Percentiles rank a stretch among this genome's conserved stretches.
These are phyloP conservation scores for Boehmeria nivea DNA, from an alignment of 306 rosid species.

Conservation along the genomic window DNA sequence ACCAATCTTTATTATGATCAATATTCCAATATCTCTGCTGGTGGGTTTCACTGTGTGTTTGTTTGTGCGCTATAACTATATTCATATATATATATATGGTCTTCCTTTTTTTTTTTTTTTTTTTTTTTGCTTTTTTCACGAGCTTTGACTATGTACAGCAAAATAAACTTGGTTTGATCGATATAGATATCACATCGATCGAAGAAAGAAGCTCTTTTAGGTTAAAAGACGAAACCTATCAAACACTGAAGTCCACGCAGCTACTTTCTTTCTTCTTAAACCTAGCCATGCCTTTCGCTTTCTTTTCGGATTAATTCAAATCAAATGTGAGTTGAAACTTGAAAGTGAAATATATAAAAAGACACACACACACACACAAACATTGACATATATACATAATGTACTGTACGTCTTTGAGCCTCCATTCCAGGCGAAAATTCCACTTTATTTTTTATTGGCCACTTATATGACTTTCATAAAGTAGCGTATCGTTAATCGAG, in stretches of 20 bases:
- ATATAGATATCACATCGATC: not conserved
- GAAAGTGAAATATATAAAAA: not conserved
- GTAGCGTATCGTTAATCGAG: constrained; percentile 30
- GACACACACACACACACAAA: too few relatives aligned
- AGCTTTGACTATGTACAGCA: constrained; percentile 26
- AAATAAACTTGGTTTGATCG: not conserved
- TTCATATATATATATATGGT: not conserved
- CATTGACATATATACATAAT: too few relatives aligned
- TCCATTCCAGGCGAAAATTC: constrained; percentile 2
- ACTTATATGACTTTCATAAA: constrained; percentile 37
- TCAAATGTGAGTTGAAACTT: not conserved
- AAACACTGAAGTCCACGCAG: constrained; percentile 90
- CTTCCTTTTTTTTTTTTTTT: not conserved
- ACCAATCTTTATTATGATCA: too few relatives aligned
- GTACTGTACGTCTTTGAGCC: constrained; percentile 11
- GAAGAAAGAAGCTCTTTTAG: constrained; percentile 51
- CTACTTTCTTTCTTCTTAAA: constrained; percentile 24
- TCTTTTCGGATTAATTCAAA: constrained; percentile 16
- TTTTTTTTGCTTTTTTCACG: not conserved
- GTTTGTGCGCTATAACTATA: not conserved
- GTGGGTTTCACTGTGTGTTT: constrained; percentile 25
- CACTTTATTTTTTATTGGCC: constrained; percentile 13
- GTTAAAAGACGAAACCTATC: constrained; percentile 58
- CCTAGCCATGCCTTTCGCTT: constrained; percentile 8
- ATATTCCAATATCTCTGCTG: constrained; percentile 17